Conservation (phyloP, 306 rosid genomes). For the Corylus avellana region DNA sequence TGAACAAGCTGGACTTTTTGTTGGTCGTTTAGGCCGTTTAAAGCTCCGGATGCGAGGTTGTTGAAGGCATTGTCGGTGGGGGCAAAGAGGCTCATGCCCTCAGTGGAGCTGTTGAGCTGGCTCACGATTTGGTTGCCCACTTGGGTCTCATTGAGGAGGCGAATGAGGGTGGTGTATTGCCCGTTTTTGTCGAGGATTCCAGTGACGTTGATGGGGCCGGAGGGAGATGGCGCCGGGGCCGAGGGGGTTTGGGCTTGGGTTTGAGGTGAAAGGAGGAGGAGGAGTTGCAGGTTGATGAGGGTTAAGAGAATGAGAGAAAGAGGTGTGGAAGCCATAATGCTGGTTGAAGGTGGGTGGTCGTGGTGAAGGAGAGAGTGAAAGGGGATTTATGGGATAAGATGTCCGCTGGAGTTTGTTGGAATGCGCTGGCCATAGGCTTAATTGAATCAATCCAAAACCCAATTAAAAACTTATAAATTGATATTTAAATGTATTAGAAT, state of each 20-base stretch:
- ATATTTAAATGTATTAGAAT: too few relatives aligned
- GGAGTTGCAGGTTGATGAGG: conserved; percentile 25
- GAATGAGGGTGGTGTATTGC: conserved; percentile 60
- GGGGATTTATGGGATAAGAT: conserved; percentile 42
- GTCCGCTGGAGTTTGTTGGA: conserved; percentile 39
- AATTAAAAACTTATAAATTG: too few relatives aligned
- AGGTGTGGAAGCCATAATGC: conserved; percentile 54
- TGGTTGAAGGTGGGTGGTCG: conserved; percentile 1
- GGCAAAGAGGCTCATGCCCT: conserved; percentile 71
- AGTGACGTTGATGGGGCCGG: conserved; percentile 61
- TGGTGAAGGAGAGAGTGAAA: not conserved
- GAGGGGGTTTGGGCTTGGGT: conserved; percentile 42
- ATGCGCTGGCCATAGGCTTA: conserved; percentile 60
- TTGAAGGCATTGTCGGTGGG: conserved; percentile 91
- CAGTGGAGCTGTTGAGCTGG: conserved; percentile 60
- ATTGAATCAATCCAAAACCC: not conserved
- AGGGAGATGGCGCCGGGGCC: conserved; percentile 54
- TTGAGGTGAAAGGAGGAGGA: conserved; percentile 28
- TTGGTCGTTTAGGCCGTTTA: conserved; percentile 48
- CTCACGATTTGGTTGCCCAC: conserved; percentile 44
- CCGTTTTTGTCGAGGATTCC: conserved; percentile 52
- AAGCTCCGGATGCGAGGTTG: conserved; percentile 57
- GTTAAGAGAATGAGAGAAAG: conserved; percentile 41
- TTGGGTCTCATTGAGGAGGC: conserved; percentile 57
- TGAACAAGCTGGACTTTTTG: conserved; percentile 58